Base-by-base conservation (phyloP, 441 rosid species). In the Jatropha multifida region DNA sequence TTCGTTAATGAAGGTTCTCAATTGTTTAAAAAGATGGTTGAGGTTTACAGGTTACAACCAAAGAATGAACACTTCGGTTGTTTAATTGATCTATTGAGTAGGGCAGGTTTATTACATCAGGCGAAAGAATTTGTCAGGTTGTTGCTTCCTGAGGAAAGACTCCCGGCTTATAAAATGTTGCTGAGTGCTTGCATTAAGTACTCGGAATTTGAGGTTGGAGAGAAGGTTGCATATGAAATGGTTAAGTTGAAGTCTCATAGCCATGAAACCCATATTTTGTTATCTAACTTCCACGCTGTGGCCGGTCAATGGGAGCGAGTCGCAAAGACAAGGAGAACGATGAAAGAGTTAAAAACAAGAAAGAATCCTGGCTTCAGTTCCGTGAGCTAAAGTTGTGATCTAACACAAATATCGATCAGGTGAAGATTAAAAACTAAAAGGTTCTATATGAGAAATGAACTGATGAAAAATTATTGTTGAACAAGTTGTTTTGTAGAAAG, bases 221-320 rank as follows among this genome's bases (percentile, higher is more conserved):
- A 69, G 52, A 76, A 73, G 62, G 73, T 76, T 73, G 83, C 78
- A 10, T 70, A 67, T 42, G 51, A 73, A 58, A 56, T 74, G 44
- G 54, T 60, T 42, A 65, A 70, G 9, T 62, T 65, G 65, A 63
- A 76, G 48, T 37, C 58, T 74, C 65, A 65, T 37, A 69, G 68
- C 71, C 68, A 58, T 13, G 80, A 74, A 49, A 71, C 71, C 40
- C 44, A 59, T 71, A 49, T 73, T 67, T 58, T 81, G 67, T 14
- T 81, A 63, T 80, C 84, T 23, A 83, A 83, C 68, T 83, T 83
- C 59, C 63, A 66, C 62, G 82, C 82, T 74, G 38, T 69, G 68
- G 76, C 70, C 54, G 82, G 78, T 69, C 74, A 71, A 38, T 83
- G 86, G 86, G 46, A 40, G 60, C 74, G 64, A 74, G 81, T 69